These are phyloP conservation scores for Rutidosis leptorrhynchoides DNA, from an alignment of 129 eudicot species.

Conservation along the genomic window DNA sequence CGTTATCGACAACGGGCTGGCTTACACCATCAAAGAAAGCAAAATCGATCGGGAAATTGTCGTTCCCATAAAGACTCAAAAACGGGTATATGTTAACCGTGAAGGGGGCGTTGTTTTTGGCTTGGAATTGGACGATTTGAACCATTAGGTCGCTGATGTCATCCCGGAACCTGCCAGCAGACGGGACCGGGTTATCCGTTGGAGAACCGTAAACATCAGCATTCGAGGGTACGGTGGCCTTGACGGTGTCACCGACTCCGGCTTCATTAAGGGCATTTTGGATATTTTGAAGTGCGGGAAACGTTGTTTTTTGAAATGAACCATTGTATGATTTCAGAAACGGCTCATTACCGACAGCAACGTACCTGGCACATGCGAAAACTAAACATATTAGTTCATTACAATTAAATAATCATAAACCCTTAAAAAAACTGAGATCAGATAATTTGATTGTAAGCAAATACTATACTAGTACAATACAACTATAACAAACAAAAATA, in stretches of 20 bases:
- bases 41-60: slow-evolving; percentile 68
- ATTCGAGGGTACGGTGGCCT: slow-evolving; percentile 83
- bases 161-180: slow-evolving; percentile 67
- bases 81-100: slow-evolving; percentile 84
- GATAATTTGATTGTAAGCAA: not conserved
- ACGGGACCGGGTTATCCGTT: slow-evolving; percentile 53
- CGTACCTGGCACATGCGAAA: slow-evolving; percentile 53
- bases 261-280: slow-evolving; percentile 84
- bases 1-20: slow-evolving; percentile 55
- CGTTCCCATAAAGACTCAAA: slow-evolving; percentile 71
- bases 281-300: slow-evolving; percentile 80
- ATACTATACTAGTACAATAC: not conserved
- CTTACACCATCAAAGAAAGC: slow-evolving; percentile 81
- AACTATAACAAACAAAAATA: not conserved
- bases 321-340: slow-evolving; percentile 64
- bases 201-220: slow-evolving; percentile 87
- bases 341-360: slow-evolving; percentile 92
- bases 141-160: slow-evolving; percentile 65
- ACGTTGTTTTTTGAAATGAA: slow-evolving; percentile 52
- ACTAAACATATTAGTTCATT: not conserved
- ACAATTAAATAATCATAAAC: not conserved
- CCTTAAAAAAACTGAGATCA: not conserved
- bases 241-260: slow-evolving; percentile 52
- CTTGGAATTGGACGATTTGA: slow-evolving; percentile 59
- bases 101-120: slow-evolving; percentile 72